Evolutionary conservation across 225 moss, liverwort and hornwort genomes (phyloP), one percentile per base, ranked within the genome.

Genomic region (Bryum argenteum): DNA sequence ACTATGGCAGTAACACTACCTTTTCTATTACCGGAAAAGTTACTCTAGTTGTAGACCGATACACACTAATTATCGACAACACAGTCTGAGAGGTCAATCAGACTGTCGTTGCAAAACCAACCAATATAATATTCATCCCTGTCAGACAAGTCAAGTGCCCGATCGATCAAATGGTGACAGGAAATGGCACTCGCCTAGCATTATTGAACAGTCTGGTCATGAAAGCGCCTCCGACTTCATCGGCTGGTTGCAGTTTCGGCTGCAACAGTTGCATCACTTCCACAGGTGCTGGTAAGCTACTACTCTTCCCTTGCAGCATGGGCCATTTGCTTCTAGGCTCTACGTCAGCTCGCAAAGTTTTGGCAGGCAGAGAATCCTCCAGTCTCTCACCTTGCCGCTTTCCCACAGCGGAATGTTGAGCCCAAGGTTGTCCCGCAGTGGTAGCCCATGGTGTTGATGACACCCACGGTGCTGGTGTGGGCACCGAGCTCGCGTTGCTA

Each of bases 381-480:
- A 66, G 50, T 40, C 69, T 45, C 8, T 50, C 78, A n/a, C 77
- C 71, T 41, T 67, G 75, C 28, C 86, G 86, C 77, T 86, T 86
- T n/a, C 80, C 83, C 38, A 63, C 11, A 61, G 64, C 72, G 42
- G 63, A 58, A 3, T 24, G 52, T 2, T 19, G 20, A 6, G 33
- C 33, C 33, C 33, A 33, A 33, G 33, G 28, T 2, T 2, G 5
- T n/a, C n/a, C n/a, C 58, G 57, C 53, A 57, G 19, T 54, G 1
- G 70, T n/a, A 23, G 19, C 57, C 80, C 82, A 82, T 54, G 68
- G 41, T 16, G 69, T 26, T 66, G n/a, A 26, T 66, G n/a, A 26
- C 3, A 33, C n/a, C 74, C 79, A 76, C n/a, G 45, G 51, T 17
- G 77, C 10, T 6, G 50, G 42, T n/a, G 75, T 19, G 3, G 55